Conservation (phyloP, 2,329 filamentous ascomycete genomes). For the Ophiostoma ulmi region DNA sequence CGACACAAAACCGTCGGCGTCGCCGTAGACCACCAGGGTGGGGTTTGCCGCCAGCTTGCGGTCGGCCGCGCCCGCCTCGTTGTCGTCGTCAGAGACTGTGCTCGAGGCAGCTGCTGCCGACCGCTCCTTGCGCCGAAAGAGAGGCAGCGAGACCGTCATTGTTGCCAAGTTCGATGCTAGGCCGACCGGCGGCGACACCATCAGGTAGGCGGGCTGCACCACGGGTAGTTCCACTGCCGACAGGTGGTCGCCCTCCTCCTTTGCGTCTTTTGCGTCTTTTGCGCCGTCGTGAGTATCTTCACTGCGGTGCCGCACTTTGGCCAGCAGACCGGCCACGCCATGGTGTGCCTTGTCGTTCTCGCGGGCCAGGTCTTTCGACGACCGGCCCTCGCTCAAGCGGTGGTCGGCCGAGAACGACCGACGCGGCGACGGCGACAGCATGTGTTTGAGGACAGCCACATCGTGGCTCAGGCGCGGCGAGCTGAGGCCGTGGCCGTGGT, state of each 20-base stretch:
- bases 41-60: slow-evolving; percentile 53
- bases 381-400: neutral
- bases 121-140: slow-evolving; percentile 18
- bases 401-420: slow-evolving; percentile 21
- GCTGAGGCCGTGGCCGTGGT: slow-evolving; percentile 23
- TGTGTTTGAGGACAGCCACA: slow-evolving; percentile 32
- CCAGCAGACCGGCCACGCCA: slow-evolving; percentile 46
- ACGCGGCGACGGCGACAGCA: slow-evolving; percentile 31
- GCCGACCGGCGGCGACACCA: slow-evolving; percentile 64
- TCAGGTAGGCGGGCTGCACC: slow-evolving; percentile 51
- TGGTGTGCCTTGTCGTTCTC: slow-evolving; percentile 40
- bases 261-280: neutral
- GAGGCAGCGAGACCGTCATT: slow-evolving; percentile 47
- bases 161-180: slow-evolving; percentile 58
- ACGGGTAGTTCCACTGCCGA: slow-evolving; percentile 35
- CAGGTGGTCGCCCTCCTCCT: slow-evolving; percentile 15
- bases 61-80: slow-evolving; percentile 37
- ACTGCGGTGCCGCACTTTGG: slow-evolving; percentile 36
- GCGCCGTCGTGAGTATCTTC: slow-evolving; percentile 26
- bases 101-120: too few relatives aligned
- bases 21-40: slow-evolving; percentile 69
- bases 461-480: neutral
- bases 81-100: neutral
- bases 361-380: neutral
- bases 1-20: slow-evolving; percentile 68